Percentiles rank a stretch among this genome's conserved stretches.
Conservation (phyloP, 495 filamentous ascomycete genomes). For the Neurospora africana region DNA sequence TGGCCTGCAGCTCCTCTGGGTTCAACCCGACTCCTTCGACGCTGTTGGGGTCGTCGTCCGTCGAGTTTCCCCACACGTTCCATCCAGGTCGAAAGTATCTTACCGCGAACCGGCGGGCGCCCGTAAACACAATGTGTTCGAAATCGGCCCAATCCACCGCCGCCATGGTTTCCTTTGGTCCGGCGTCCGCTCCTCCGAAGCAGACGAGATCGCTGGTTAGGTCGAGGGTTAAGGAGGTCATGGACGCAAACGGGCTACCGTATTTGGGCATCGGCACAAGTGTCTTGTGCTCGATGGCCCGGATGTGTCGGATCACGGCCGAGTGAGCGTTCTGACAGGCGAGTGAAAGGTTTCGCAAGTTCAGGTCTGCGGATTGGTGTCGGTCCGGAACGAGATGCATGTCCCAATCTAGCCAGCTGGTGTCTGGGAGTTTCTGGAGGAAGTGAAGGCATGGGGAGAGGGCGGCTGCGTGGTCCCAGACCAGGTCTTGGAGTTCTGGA, state of each 20-base stretch:
- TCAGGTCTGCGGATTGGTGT: conserved; percentile 29
- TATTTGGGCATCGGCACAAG: conserved; percentile 9
- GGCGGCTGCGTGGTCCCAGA: conserved; percentile 16
- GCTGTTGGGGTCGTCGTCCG: background rate
- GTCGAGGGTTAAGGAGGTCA: conserved; percentile 7
- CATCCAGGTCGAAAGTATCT: conserved; percentile 6
- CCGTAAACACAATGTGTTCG: conserved; percentile 11
- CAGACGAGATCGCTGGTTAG: conserved; percentile 12
- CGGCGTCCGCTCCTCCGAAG: conserved; percentile 2
- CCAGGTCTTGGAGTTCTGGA: conserved; percentile 13
- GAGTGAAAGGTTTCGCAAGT: conserved; percentile 12
- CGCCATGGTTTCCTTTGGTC: background rate
- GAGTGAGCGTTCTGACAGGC: background rate
- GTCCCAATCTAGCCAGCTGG: conserved; percentile 20
- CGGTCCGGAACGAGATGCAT: conserved; percentile 11
- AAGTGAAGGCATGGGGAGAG: conserved; percentile 14
- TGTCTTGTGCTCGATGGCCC: conserved; percentile 1
- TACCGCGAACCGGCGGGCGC: conserved; percentile 10
- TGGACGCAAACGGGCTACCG: conserved; percentile 3
- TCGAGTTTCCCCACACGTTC: conserved; percentile 2
- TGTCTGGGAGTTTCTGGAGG: conserved; percentile 39
- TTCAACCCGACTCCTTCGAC: background rate
- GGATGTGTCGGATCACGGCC: background rate
- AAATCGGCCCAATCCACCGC: conserved; percentile 8
- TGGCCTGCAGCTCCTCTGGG: background rate